Conservation (phyloP, 148 eudicot species). For the Arctostaphylos glauca region DNA sequence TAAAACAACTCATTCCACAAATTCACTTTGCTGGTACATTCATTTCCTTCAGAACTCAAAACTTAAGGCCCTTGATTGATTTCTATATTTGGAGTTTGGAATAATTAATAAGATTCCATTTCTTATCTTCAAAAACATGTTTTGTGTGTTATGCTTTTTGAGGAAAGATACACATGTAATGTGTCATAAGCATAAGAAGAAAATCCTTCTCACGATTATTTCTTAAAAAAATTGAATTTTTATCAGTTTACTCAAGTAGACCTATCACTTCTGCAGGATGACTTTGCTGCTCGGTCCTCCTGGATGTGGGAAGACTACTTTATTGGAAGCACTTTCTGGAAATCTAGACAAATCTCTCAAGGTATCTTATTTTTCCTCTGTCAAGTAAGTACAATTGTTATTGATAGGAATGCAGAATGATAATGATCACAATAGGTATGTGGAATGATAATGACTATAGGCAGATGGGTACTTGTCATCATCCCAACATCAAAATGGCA, state of each 20-base stretch:
- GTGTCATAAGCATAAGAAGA: neutral
- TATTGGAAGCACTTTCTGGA: constrained; percentile 71
- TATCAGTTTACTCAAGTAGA: neutral
- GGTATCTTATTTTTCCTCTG: constrained; percentile 27
- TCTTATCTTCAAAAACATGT: neutral
- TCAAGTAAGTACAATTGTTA: neutral
- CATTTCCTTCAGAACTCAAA: too few species aligned
- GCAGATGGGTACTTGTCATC: too few species aligned
- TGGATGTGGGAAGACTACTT: constrained; percentile 61
- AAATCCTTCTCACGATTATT: neutral
- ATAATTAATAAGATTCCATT: too few species aligned
- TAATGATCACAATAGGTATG: too few species aligned
- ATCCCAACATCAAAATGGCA: too few species aligned
- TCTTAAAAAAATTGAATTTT: neutral
- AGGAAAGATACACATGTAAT: neutral
- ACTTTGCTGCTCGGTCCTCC: constrained; percentile 31
- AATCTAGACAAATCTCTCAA: constrained; percentile 57
- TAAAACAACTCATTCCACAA: neutral
- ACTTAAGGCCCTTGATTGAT: too few species aligned
- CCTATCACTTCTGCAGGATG: constrained; percentile 46
- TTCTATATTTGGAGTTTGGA: too few species aligned
- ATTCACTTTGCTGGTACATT: too few species aligned
- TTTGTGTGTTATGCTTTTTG: neutral
- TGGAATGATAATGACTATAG: too few species aligned
- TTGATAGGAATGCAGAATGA: too few species aligned